Conservation (phyloP, 1,284 basidiomycete species). For the Pseudozyma hubeiensis region DNA sequence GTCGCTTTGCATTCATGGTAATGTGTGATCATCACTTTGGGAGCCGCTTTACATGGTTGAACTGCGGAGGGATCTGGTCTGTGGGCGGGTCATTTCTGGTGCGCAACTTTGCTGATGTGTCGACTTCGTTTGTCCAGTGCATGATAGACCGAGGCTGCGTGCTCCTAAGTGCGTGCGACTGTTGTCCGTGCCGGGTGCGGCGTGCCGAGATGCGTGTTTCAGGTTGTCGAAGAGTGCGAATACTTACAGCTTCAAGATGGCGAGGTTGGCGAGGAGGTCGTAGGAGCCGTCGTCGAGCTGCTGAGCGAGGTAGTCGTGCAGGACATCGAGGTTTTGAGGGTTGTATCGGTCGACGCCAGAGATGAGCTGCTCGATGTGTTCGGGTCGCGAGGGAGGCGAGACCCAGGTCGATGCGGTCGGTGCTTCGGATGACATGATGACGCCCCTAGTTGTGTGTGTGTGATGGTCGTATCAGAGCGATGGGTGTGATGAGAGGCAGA, state of each 20-base stretch:
- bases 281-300: slow-evolving; percentile 90
- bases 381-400: slow-evolving; percentile 56
- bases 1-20: slow-evolving; percentile 50
- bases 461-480: slow-evolving; percentile 8
- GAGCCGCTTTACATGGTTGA: background rate
- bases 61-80: too few species aligned
- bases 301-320: slow-evolving; percentile 93
- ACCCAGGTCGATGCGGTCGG: slow-evolving; percentile 45
- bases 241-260: slow-evolving; percentile 84
- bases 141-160: background rate
- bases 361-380: slow-evolving; percentile 66
- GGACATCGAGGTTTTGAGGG: slow-evolving; percentile 87
- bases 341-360: slow-evolving; percentile 83
- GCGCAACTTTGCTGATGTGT: too few species aligned
- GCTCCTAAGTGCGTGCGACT: background rate
- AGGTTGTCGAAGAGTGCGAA: too few species aligned
- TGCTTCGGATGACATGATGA: slow-evolving; percentile 37
- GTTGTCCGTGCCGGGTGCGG: slow-evolving; percentile 4
- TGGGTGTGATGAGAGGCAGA: background rate
- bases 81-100: too few species aligned
- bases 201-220: slow-evolving; percentile 1
- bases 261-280: slow-evolving; percentile 91
- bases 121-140: background rate
- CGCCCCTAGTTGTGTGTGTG: slow-evolving; percentile 2
- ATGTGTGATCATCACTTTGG: slow-evolving; percentile 40